A percentile compares a stretch with the other conserved stretches of the same genome.
phyloP scores from a whole-genome alignment of 2,329 filamentous ascomycete species.

The Magnaporthiopsis incrustans region DNA sequence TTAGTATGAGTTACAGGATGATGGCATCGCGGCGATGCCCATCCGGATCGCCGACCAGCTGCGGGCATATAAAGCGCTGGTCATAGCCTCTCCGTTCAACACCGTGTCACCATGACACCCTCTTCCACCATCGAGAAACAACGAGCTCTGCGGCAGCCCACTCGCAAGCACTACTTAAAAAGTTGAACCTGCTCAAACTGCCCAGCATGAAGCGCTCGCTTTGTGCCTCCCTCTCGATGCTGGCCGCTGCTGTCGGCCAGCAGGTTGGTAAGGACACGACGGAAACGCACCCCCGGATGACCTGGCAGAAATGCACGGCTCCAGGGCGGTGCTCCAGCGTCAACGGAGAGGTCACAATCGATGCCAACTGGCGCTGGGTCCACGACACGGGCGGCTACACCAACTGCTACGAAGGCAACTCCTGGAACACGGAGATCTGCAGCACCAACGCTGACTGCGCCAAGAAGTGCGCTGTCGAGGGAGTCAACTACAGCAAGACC shows the following conservation, averaged over 20 bases:
- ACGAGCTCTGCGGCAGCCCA: background rate
- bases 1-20: too few relatives aligned
- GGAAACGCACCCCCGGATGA: constrained; percentile 44
- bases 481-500: constrained; percentile 31
- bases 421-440: constrained; percentile 27
- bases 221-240: constrained; percentile 30
- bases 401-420: constrained; percentile 43
- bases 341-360: constrained; percentile 40
- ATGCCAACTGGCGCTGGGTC: constrained; percentile 52
- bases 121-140: background rate
- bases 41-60: background rate
- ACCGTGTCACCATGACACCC: too few relatives aligned
- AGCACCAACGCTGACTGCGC: constrained; percentile 29
- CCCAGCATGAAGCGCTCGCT: constrained; percentile 7
- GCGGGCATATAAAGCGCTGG: background rate
- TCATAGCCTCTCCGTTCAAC: background rate
- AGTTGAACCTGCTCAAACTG: background rate
- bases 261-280: constrained; percentile 35
- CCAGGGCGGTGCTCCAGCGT: constrained; percentile 37
- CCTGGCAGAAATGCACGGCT: constrained; percentile 41
- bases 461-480: constrained; percentile 22
- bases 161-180: background rate
- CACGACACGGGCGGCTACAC: constrained; percentile 36
- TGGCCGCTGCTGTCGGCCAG: constrained; percentile 36
- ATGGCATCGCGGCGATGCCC: background rate